These are phyloP conservation scores for Citrullus colocynthis DNA, from an alignment of 306 rosid genomes.

Conservation along the genomic window DNA sequence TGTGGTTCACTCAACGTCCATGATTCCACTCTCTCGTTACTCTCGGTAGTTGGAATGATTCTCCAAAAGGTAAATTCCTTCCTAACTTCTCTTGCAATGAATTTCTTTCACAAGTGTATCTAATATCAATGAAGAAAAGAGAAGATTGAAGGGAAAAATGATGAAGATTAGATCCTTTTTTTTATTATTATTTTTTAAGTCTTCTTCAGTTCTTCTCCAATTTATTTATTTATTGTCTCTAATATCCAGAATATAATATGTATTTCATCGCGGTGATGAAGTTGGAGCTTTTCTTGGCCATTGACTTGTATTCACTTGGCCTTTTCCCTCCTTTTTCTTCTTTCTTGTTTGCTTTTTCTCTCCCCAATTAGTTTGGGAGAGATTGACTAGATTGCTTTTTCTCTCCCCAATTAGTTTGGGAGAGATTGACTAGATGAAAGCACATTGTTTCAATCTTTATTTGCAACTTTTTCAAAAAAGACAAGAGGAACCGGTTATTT, in stretches of 20 bases:
- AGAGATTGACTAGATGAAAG: background rate
- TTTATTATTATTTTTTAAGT: too few relatives aligned
- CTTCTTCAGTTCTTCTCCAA: background rate
- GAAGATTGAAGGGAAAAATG: background rate
- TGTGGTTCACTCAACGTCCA: background rate
- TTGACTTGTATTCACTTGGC: background rate
- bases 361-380: background rate
- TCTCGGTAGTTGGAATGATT: background rate
- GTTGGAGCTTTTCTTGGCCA: background rate
- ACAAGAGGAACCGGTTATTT: background rate
- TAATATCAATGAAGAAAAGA: background rate
- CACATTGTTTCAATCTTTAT: background rate
- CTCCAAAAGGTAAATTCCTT: background rate
- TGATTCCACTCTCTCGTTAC: background rate
- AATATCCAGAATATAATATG: background rate
- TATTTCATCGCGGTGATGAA: background rate
- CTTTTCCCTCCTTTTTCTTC: background rate
- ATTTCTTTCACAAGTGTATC: background rate
- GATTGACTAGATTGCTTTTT: background rate
- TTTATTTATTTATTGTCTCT: too few relatives aligned
- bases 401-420: background rate
- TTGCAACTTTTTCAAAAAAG: background rate
- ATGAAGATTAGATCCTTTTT: background rate
- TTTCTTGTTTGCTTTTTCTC: background rate
- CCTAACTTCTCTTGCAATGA: background rate